phyloP scores from a whole-genome alignment of 208 protist genomes.

The Trypanosomatidae sp. region DNA sequence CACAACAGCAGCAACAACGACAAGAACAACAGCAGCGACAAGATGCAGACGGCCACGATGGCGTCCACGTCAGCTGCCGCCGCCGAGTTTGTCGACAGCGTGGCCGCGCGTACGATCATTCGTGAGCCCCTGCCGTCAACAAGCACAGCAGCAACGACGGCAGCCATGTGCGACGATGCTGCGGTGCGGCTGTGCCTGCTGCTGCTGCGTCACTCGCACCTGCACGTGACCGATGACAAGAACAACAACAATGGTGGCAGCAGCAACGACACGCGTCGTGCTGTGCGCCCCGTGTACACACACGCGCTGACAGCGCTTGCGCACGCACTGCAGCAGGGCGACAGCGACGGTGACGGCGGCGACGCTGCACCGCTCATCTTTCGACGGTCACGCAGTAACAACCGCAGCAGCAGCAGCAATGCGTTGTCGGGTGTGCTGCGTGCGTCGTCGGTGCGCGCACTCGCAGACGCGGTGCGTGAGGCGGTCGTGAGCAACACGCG shows the following conservation, averaged over 20 bases:
- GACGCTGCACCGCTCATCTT: slow-evolving; percentile 30
- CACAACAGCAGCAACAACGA: slow-evolving; percentile 1
- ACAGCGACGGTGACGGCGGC: slow-evolving; percentile 3
- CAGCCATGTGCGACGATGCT: slow-evolving; percentile 17
- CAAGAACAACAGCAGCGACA: neutral
- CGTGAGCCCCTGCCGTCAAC: neutral
- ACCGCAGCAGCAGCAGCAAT: slow-evolving; percentile 2
- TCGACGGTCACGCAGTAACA: slow-evolving; percentile 6
- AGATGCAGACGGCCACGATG: neutral
- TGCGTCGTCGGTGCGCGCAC: neutral
- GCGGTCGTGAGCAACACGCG: slow-evolving; percentile 21
- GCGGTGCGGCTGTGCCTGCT: slow-evolving; percentile 24
- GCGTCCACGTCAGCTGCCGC: neutral
- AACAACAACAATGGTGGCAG: no score
- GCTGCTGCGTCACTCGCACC: slow-evolving; percentile 53
- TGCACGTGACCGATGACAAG: slow-evolving; percentile 18
- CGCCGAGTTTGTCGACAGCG: no score
- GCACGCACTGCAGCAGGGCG: slow-evolving; percentile 23
- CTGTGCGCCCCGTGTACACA: slow-evolving; percentile 36
- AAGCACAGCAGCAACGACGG: slow-evolving; percentile 1
- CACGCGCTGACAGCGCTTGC: slow-evolving; percentile 39
- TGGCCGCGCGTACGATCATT: no score
- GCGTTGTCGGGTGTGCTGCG: no score
- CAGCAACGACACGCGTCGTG: neutral
- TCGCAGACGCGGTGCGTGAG: slow-evolving; percentile 18